Base-by-base conservation (phyloP, 192 early-diverging fungal species). In the Kickxella alabastrina region DNA sequence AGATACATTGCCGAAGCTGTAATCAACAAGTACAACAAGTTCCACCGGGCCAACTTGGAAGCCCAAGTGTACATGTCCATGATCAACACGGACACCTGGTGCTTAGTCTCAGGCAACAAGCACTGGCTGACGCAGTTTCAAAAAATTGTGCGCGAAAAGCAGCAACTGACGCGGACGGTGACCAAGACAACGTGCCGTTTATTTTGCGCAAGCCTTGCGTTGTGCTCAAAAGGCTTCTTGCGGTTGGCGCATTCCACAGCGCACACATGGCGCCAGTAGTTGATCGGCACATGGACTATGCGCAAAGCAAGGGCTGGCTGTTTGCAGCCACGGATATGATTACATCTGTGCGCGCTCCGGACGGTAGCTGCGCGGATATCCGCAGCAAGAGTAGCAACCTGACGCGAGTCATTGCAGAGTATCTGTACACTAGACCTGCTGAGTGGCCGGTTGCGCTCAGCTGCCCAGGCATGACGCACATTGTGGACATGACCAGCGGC, bases 401-500 rank as follows among this genome's bases (percentile, higher is more conserved):
- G 25, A 36, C 63, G 17, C 43, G 45, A 14, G 43, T 42, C 10
- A 18, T 74, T 41, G 45, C 55, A 9, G 52, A 52, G 40, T 54
- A 54, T 35, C 50, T 66, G 59, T 61, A 54, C 49, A 45, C 48
- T 14, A 17, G 52, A n/a, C 59, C 37, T 2, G 55, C 62, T 2
- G 46, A 66, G 46, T 74, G 70, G 70, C 63, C 70, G 5, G 54
- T 55, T 10, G 63, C 59, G 6, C 29, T 62, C 12, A 18, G 28
- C n/a, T 41, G 40, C 23, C 19, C 59, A 0, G 53, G 41, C 8
- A 23, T 49, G 10, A 56, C 92, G 14, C 92, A 93, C 75, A 81
- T 92, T n/a, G 79, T 95, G 34, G 94, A 97, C 74, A 95, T 95
- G 73, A 60, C 82, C 22, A 88, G 87, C 6, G 91, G 90, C 76